These are phyloP conservation scores for Talaromyces rugulosus DNA, from an alignment of 2,329 filamentous ascomycete species.

Conservation along the genomic window DNA sequence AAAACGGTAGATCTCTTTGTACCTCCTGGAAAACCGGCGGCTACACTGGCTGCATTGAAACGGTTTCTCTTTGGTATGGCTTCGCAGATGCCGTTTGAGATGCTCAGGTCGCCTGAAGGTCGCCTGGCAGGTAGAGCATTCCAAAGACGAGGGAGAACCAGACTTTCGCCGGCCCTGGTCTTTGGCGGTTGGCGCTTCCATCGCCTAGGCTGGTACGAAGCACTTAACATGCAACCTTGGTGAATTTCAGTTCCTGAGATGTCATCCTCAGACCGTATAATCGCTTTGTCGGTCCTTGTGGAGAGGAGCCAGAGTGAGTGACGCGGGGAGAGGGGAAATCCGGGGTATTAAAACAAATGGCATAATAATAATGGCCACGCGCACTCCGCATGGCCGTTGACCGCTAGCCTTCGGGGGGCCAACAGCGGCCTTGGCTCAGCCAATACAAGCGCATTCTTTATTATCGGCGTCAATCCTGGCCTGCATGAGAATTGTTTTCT, in stretches of 20 bases:
- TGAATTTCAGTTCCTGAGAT: background rate
- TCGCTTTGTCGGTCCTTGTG: background rate
- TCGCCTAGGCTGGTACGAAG: background rate
- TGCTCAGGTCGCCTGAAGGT: constrained; percentile 38
- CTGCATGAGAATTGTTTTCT: background rate
- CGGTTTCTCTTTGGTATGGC: constrained; percentile 38
- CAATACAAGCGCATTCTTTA: background rate
- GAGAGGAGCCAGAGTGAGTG: background rate
- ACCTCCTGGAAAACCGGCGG: constrained; percentile 41
- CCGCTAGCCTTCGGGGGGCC: background rate
- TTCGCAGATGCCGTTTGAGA: constrained; percentile 38
- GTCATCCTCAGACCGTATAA: background rate
- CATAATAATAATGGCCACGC: background rate
- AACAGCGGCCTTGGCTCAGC: background rate
- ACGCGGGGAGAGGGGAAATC: background rate
- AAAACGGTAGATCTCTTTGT: constrained; percentile 13
- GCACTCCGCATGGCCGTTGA: background rate
- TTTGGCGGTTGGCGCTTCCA: background rate
- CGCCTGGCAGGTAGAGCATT: constrained; percentile 28
- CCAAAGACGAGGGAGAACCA: background rate
- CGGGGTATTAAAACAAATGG: background rate
- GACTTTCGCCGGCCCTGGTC: background rate
- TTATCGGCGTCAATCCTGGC: background rate
- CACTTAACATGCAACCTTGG: background rate
- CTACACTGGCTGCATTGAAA: constrained; percentile 38